Evolutionary conservation across 2,329 filamentous ascomycete species (phyloP).

Genomic region (Ceratocystiopsis sp.): DNA sequence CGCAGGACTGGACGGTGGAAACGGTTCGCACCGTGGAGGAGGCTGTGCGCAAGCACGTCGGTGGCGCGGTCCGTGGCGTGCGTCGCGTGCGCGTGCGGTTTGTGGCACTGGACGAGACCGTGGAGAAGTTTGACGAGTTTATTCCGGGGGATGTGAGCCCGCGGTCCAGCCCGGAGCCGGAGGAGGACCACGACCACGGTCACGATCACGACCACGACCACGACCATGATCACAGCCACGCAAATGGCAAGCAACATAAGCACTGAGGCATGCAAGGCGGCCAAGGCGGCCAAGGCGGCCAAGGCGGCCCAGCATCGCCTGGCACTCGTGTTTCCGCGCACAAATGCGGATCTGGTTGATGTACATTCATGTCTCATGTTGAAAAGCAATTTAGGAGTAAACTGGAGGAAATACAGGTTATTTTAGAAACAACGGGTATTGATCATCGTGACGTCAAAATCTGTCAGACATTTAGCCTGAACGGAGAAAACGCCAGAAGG

Average conservation of each 20-base stretch:
- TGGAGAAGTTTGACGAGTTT: constrained; percentile 57
- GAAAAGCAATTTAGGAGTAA: too few relatives aligned
- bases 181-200: constrained; percentile 28
- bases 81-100: constrained; percentile 74
- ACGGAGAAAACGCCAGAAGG: too few relatives aligned
- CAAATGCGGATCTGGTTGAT: too few relatives aligned
- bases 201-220: constrained; percentile 21
- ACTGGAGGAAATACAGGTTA: too few relatives aligned
- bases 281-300: too few relatives aligned
- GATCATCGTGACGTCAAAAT: too few relatives aligned
- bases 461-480: too few relatives aligned
- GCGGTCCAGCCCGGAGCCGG: constrained; percentile 40
- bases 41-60: constrained; percentile 53
- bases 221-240: constrained; percentile 15
- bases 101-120: constrained; percentile 45
- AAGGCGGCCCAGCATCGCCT: too few relatives aligned
- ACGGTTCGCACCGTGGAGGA: constrained; percentile 56
- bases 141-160: constrained; percentile 46
- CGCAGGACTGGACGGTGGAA: constrained; percentile 57
- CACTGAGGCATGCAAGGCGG: neutral
- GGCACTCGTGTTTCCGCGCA: too few relatives aligned
- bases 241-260: constrained; percentile 4
- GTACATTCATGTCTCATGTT: too few relatives aligned
- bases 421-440: too few relatives aligned
- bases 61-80: constrained; percentile 64